These are phyloP conservation scores for Colletotrichum incanum DNA, from an alignment of 2,329 filamentous ascomycete genomes.

Conservation along the genomic window DNA sequence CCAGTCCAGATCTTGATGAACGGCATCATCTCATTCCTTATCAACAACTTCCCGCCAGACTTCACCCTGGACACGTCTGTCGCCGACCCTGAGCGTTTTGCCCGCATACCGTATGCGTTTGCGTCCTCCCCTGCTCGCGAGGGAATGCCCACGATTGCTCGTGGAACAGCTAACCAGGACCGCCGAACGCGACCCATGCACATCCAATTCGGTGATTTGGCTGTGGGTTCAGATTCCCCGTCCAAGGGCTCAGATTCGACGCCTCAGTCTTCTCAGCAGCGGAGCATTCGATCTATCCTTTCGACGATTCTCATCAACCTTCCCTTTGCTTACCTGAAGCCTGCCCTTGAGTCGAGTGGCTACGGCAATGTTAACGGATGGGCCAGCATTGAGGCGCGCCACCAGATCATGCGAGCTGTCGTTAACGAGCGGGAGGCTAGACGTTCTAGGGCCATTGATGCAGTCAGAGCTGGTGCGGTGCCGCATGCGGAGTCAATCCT, in stretches of 20 bases:
- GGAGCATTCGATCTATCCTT: slow-evolving; percentile 62
- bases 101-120: slow-evolving; percentile 64
- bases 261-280: slow-evolving; percentile 25
- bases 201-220: slow-evolving; percentile 81
- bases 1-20: slow-evolving; percentile 70
- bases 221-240: slow-evolving; percentile 51
- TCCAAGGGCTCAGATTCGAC: slow-evolving; percentile 49
- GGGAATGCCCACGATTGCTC: slow-evolving; percentile 55
- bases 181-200: slow-evolving; percentile 70
- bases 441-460: slow-evolving; percentile 63
- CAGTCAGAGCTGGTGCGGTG: slow-evolving; percentile 56
- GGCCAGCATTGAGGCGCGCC: slow-evolving; percentile 63
- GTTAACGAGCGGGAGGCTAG: slow-evolving; percentile 72
- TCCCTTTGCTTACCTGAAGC: slow-evolving; percentile 77
- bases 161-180: slow-evolving; percentile 54
- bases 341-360: slow-evolving; percentile 73
- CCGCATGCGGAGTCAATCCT: slow-evolving; percentile 54
- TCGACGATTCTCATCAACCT: slow-evolving; percentile 80
- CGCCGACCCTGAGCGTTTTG: slow-evolving; percentile 54
- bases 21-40: slow-evolving; percentile 71
- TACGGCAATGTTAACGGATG: slow-evolving; percentile 68
- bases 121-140: slow-evolving; percentile 50
- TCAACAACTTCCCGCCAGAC: slow-evolving; percentile 71
- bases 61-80: slow-evolving; percentile 71
- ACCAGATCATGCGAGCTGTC: slow-evolving; percentile 64